These are phyloP conservation scores for Vitis hybrid DNA, from an alignment of 177 flowering plant genomes.

Conservation along the genomic window DNA sequence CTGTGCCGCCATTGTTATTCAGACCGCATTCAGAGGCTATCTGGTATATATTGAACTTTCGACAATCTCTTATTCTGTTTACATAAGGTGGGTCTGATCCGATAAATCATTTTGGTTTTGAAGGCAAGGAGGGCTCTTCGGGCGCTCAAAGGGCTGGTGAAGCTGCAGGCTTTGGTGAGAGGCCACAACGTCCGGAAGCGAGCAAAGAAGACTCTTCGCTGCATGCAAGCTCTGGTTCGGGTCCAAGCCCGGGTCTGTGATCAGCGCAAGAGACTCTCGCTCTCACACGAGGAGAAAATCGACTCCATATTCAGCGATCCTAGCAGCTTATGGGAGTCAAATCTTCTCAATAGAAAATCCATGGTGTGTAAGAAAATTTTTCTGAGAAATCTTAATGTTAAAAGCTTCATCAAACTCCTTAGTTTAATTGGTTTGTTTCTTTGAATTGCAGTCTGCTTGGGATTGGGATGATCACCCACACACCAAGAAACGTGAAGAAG, in stretches of 20 bases:
- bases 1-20: conserved; percentile 44
- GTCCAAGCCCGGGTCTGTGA: conserved; percentile 46
- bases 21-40: conserved; percentile 59
- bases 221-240: conserved; percentile 55
- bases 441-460: conserved; percentile 30
- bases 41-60: conserved; percentile 27
- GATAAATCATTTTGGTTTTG: not conserved
- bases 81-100: no score
- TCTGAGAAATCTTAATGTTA: no score
- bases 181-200: conserved; percentile 50
- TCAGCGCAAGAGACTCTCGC: conserved; percentile 36
- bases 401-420: not conserved
- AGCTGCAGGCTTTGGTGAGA: conserved; percentile 61
- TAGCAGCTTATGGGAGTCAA: conserved; percentile 23
- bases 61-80: not conserved
- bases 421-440: not conserved
- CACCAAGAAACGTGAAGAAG: conserved; percentile 29
- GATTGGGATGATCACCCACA: conserved; percentile 21
- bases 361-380: conserved; percentile 22
- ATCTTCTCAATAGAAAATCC: conserved; percentile 20
- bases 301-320: conserved; percentile 18
- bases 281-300: conserved; percentile 29
- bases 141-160: conserved; percentile 60
- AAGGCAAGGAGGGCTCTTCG: conserved; percentile 62
- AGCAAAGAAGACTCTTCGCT: conserved; percentile 45